Percentiles rank a stretch among this genome's conserved stretches.
Evolutionary conservation across 1,284 basidiomycete genomes (phyloP).

Genomic region (Exobasidium rhododendri): DNA sequence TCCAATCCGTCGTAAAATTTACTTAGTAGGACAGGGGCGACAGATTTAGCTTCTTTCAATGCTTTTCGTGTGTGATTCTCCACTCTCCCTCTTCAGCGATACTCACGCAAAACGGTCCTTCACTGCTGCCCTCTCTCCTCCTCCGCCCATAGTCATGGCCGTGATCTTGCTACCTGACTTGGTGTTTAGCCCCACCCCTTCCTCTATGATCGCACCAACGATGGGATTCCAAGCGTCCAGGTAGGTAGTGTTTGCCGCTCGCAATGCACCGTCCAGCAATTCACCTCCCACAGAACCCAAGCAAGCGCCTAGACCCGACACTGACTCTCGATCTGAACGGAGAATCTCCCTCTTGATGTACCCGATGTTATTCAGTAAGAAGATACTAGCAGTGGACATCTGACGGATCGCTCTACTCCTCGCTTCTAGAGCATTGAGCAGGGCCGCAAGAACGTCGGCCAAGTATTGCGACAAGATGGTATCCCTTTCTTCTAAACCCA

Average conservation of each 20-base stretch:
- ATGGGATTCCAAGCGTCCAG: slow-evolving; percentile 48
- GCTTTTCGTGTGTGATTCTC: no score
- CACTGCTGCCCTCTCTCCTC: slow-evolving; percentile 39
- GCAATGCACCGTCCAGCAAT: slow-evolving; percentile 30
- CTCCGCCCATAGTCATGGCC: slow-evolving; percentile 33
- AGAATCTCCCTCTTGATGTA: slow-evolving; percentile 29
- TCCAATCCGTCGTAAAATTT: slow-evolving; percentile 46
- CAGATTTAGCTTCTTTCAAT: no score
- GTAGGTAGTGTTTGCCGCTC: slow-evolving; percentile 39
- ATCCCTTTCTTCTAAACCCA: slow-evolving; percentile 30
- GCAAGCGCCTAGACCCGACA: slow-evolving; percentile 25
- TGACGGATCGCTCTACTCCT: slow-evolving; percentile 41
- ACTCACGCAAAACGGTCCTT: slow-evolving; percentile 43
- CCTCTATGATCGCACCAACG: slow-evolving; percentile 45
- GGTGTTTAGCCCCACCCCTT: slow-evolving; percentile 15
- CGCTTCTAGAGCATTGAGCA: slow-evolving; percentile 38
- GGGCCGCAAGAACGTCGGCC: slow-evolving; percentile 34
- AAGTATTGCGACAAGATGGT: slow-evolving; percentile 38
- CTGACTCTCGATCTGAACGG: not conserved
- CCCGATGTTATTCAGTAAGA: slow-evolving; percentile 45
- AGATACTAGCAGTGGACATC: slow-evolving; percentile 41
- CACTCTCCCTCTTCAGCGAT: no score
- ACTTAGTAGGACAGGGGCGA: no score
- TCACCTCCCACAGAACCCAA: slow-evolving; percentile 40
- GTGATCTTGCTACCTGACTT: slow-evolving; percentile 28